Base-by-base conservation (phyloP, 352 stramenopile species). In the Globisporangium cederbergense region DNA sequence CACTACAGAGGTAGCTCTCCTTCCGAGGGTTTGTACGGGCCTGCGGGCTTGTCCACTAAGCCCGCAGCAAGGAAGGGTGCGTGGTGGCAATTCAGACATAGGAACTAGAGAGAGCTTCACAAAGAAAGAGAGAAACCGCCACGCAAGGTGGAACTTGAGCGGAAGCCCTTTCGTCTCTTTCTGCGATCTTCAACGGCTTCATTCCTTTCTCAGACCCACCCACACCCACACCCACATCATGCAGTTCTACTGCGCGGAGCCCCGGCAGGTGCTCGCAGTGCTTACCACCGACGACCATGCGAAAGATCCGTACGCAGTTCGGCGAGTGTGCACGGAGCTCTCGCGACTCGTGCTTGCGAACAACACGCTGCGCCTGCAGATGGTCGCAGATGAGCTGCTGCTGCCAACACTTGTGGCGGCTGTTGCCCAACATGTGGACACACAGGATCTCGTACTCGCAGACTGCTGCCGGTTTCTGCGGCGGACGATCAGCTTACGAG, bases 181-280 rank as follows among this genome's bases (percentile, higher is more conserved):
- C 49, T 55, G 49, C 49, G 49, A 55, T 55, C 49, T 55, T 38
- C 28, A 56, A 56, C 50, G 53, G 53, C 53, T 47, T 8, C 32
- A 32, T 58, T 55, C 32, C 22, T 34, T 22, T n/a, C 47, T 6
- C 47, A 20, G 20, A 10, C 49, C 7, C 49, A 11, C 22, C 34
- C 49, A n/a, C 20, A 11, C 22, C 34, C 49, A n/a, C 20, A n/a
- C 46, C 10, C 11, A 34, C 0, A 14, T 9, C 22, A 91, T 91
- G 82, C 77, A 86, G 56, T 86, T 90, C 72, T 89, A 90, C 58
- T 60, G 66, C 54, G 66, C 80, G 4, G 71, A 78, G 57, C 75
- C 74, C 47, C 50, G 49, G 32, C 58, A 54, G 4, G 71, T 90
- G 49, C 47, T 88, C 34, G 58, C 57, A 0, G n/a, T 81, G 11